These are phyloP conservation scores for Talaromyces amestolkiae DNA, from an alignment of 2,329 filamentous ascomycete species.

Conservation along the genomic window DNA sequence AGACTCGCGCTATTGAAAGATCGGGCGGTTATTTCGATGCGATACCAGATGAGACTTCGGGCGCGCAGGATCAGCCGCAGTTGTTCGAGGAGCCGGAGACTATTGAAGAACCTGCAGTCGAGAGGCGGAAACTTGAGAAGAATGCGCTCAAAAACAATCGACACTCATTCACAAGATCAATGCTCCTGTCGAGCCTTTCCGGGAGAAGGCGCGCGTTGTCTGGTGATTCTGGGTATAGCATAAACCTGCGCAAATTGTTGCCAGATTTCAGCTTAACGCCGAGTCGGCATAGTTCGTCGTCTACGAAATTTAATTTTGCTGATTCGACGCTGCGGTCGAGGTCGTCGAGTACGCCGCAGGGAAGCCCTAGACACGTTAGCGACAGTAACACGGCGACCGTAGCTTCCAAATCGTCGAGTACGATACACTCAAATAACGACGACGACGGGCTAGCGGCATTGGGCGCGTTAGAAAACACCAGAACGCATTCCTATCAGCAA, in stretches of 20 bases:
- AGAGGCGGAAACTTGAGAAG: slow-evolving; percentile 16
- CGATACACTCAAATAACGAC: slow-evolving; percentile 15
- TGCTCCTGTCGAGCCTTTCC: slow-evolving; percentile 24
- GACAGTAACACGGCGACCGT: not conserved
- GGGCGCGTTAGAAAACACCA: slow-evolving; percentile 29
- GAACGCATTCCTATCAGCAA: slow-evolving; percentile 32
- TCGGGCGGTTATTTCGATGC: slow-evolving; percentile 49
- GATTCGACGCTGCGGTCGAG: slow-evolving; percentile 19
- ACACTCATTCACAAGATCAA: slow-evolving; percentile 8
- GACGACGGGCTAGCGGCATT: slow-evolving; percentile 38
- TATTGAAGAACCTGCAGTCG: not conserved
- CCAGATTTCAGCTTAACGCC: slow-evolving; percentile 34
- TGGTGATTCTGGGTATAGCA: slow-evolving; percentile 29
- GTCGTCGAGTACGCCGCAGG: slow-evolving; percentile 15
- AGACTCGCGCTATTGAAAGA: slow-evolving; percentile 55
- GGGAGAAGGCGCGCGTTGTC: slow-evolving; percentile 37
- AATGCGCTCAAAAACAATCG: slow-evolving; percentile 16
- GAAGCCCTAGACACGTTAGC: slow-evolving; percentile 15
- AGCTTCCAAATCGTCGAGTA: not conserved
- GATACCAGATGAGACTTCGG: slow-evolving; percentile 34
- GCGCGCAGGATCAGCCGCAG: slow-evolving; percentile 27
- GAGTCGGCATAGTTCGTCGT: slow-evolving; percentile 31
- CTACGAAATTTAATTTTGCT: slow-evolving; percentile 25
- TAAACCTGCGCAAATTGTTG: slow-evolving; percentile 35
- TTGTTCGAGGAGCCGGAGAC: slow-evolving; percentile 36